phyloP scores from a whole-genome alignment of 805 yeast genomes.

The Yamadazyma scolyti region DNA sequence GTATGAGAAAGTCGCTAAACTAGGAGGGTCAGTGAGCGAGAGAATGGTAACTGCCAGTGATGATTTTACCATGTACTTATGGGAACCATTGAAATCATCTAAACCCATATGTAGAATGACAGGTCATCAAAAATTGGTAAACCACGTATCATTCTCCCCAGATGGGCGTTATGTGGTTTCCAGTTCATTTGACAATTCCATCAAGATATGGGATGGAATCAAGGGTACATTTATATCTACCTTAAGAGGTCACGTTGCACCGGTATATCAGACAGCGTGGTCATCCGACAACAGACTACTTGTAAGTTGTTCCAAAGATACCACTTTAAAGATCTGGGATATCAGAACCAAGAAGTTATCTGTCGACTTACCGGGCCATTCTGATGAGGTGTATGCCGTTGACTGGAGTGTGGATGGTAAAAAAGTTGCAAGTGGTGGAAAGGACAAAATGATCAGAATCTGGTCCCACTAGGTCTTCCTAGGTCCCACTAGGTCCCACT shows the following conservation, averaged over 20 bases:
- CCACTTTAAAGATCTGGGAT: slow-evolving; percentile 96
- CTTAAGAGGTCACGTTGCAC: slow-evolving; percentile 94
- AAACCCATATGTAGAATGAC: slow-evolving; percentile 94
- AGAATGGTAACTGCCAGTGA: slow-evolving; percentile 93
- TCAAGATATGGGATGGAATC: slow-evolving; percentile 94
- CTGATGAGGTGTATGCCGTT: slow-evolving; percentile 93
- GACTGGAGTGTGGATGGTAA: slow-evolving; percentile 98
- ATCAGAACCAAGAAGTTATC: slow-evolving; percentile 77
- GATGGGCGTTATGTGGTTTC: slow-evolving; percentile 90
- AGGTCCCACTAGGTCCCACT: too few relatives aligned
- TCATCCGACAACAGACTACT: slow-evolving; percentile 88
- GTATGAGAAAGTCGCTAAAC: slow-evolving; percentile 59
- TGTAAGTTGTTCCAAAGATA: slow-evolving; percentile 93
- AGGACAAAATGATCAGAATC: slow-evolving; percentile 87
- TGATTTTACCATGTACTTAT: slow-evolving; percentile 95
- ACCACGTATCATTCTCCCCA: slow-evolving; percentile 93
- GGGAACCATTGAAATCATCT: slow-evolving; percentile 81
- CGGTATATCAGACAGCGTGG: slow-evolving; percentile 98
- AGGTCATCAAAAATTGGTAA: slow-evolving; percentile 95
- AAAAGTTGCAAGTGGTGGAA: slow-evolving; percentile 95
- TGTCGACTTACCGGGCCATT: slow-evolving; percentile 92
- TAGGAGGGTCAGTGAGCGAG: slow-evolving; percentile 58
- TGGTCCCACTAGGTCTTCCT: slow-evolving; percentile 84
- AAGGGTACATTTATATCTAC: slow-evolving; percentile 88
- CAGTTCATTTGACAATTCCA: slow-evolving; percentile 92